Percentiles rank a stretch among this genome's conserved stretches.
Conservation (phyloP, 192 early-diverging fungal species). For the Rhizophlyctis rosea region DNA sequence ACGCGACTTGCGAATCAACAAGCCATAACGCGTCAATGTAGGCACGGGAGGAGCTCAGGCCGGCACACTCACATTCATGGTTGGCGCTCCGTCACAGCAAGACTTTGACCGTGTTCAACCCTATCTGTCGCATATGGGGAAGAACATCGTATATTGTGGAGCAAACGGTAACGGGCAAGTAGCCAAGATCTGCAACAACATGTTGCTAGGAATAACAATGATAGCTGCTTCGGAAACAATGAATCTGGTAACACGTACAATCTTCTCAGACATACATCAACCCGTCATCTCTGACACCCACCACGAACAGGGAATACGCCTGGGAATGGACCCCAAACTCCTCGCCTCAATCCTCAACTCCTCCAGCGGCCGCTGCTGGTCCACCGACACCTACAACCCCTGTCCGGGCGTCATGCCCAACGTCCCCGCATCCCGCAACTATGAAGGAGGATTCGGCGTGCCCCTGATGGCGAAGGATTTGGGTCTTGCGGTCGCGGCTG, state of each 20-base stretch:
- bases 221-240: slow-evolving; percentile 88
- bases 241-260: slow-evolving; percentile 72
- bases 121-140: slow-evolving; percentile 68
- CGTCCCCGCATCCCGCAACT: slow-evolving; percentile 74
- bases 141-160: slow-evolving; percentile 87
- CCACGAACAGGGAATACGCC: slow-evolving; percentile 60
- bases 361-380: slow-evolving; percentile 88
- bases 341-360: slow-evolving; percentile 86
- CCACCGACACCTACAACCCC: slow-evolving; percentile 89
- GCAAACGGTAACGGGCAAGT: slow-evolving; percentile 79
- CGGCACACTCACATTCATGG: slow-evolving; percentile 96
- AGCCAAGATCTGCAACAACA: slow-evolving; percentile 98
- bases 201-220: slow-evolving; percentile 93
- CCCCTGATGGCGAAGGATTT: slow-evolving; percentile 92
- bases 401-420: slow-evolving; percentile 75
- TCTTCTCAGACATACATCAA: too few species aligned
- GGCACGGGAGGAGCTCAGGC: slow-evolving; percentile 80
- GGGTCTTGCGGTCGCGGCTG: slow-evolving; percentile 82
- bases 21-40: slow-evolving; percentile 19
- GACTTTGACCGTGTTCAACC: slow-evolving; percentile 64
- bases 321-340: slow-evolving; percentile 85
- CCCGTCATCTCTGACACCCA: not conserved
- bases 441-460: slow-evolving; percentile 88
- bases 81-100: slow-evolving; percentile 59
- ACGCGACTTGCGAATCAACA: not conserved